Base-by-base conservation (phyloP, 2,329 filamentous ascomycete species). In the Xylaria arbuscula region DNA sequence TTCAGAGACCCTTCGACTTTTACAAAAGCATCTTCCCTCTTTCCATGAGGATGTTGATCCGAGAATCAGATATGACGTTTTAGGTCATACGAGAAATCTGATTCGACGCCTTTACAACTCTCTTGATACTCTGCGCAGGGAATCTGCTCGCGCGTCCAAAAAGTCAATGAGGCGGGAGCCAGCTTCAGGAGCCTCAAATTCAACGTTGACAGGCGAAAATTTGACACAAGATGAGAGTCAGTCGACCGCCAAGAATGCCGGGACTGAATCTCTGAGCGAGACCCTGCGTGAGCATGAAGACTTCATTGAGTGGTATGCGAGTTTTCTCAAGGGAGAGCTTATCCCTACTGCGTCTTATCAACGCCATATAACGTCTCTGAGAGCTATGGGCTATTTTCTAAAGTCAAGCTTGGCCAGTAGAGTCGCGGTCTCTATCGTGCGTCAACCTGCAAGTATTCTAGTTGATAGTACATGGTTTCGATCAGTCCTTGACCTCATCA, bases 281-380 rank as follows among this genome's bases (percentile, higher is more conserved):
- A 82, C 81, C 19, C 76, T 88, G 48, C 73, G 80, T 38, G 84
- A 83, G 68, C 91, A 90, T 74, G 80, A 87, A 40, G 79, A 81
- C 0, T 97, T 97, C 74, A 73, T 97, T n/a, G 77, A 79, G 1
- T 94, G 92, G 89, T 97, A 95, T 76, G 74, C 93, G 1, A 76
- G 81, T 1, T 96, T 97, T 72, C 79, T 98, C 6, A 85, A 89
- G 62, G 82, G 83, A 45, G 94, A 98, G 74, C 82, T 99, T 24
- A 87, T 89, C 2, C 90, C 94, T 2, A 94, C 92, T 0, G 89
- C 93, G 17, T 96, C 94, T 11, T 99, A 98, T 76, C 94, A 97
- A 77, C 88, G 94, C 7, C 95, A 97, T 73, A 92, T 94, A 55
- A 92, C 92, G 1, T 89, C 93, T 1, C 80, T 98, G 5, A 93